Evolutionary conservation across 768 basidiomycete genomes (phyloP), one percentile per base, ranked within the genome.

Genomic region (Amanita molliuscula): DNA sequence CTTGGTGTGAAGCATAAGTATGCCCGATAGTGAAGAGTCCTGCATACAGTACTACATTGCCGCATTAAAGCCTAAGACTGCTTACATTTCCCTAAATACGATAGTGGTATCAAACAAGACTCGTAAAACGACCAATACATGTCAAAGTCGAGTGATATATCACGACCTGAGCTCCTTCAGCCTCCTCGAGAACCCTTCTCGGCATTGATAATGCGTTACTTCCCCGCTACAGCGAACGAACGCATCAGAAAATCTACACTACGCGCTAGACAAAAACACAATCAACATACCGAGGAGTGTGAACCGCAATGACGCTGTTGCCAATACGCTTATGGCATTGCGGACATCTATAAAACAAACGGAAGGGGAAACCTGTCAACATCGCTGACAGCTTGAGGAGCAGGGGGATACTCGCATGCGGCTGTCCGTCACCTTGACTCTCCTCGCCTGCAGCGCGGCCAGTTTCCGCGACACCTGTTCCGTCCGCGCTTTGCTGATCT

Each of bases 191-290:
- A 92, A 96, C 0, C 76, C 74, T 61, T 96, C 94, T 23, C 92
- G 84, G 61, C 94, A 98, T 54, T 95, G 88, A 63, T 94, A 93
- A 66, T 97, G 95, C 0, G 93, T 98, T 2, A 96, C 94, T 66
- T 95, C 91, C 7, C 94, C 94, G 44, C 93, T 96, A 29, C 33
- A 7, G 40, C 45, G 31, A 13, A 48, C 13, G 13, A 13, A 26
- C 26, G 43, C 7, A 45, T 26, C 51, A 47, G 21, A 5, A 6
- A 35, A 26, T 26, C 16, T 42, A 31, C 29, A 18, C 25, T 28
- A 49, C 10, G n/a, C 38, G 34, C 3, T 8, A 8, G 26, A 3
- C 3, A 38, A 8, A 20, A 37, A 55, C 50, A 52, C 4, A 7
- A 26, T 13, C 13, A 10, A 56, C 82, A 61, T 58, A 88, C 90